Base-by-base conservation (phyloP, 768 basidiomycete genomes). In the Sporobolomyces roseus region DNA sequence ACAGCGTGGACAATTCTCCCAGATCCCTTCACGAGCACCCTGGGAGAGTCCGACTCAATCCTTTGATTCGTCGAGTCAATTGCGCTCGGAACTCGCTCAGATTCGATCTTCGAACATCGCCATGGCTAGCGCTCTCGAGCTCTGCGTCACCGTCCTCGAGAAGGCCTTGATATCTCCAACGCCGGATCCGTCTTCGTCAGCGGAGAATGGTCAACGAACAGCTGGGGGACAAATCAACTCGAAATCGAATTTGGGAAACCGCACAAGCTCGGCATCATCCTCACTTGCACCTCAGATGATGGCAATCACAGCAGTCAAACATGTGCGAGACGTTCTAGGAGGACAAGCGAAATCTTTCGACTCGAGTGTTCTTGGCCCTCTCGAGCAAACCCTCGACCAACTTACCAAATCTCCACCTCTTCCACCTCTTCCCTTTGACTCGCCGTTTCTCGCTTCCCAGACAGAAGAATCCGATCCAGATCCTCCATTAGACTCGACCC, bases 271-370 rank as follows among this genome's bases (percentile, higher is more conserved):
- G 38, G 17, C 38, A 41, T 27, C 56, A 30, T 32, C 59, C 1
- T 25, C 59, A 4, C 32, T 62, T 30, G 66, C 45, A 17, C 36
- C 49, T 27, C 53, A 65, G 36, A 21, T 53, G 5, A 63, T 66
- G 61, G 64, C 72, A 29, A 58, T 73, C 23, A 69, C 68, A 6
- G 65, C 72, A n/a, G 48, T 73, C 7, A 60, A 63, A 58, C 68
- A 69, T 27, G 61, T 73, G 17, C 50, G 72, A 1, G 72, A 73
- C 49, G 68, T 70, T 0, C 58, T 73, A 5, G 62, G 58, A 19
- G 72, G 72, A 3, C 27, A 48, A 21, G 67, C 64, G 4, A 21
- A 30, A 3, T 16, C 17, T 1, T 73, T 73, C 53, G 53, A 66
- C 30, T 13, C 66, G 6, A 53, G 43, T 25, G 67, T 72, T 3